phyloP scores from a whole-genome alignment of 1,284 basidiomycete genomes.

The Caloboletus inedulis region DNA sequence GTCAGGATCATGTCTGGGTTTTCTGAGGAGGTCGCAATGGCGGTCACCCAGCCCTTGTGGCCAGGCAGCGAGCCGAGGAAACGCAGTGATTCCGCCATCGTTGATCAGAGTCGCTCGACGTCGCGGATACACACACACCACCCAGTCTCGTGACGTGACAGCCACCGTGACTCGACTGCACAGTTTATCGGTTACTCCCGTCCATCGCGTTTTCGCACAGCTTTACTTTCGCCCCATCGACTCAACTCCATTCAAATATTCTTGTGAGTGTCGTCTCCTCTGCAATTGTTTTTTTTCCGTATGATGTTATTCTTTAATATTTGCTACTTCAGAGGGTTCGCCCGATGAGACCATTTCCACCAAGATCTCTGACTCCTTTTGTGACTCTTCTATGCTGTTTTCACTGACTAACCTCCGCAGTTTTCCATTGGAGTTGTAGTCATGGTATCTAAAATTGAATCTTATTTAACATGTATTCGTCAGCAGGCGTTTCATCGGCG shows the following conservation, averaged over 20 bases:
- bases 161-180: conserved; percentile 59
- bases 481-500: not conserved
- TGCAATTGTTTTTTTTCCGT: not conserved
- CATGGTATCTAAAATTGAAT: not conserved
- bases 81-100: conserved; percentile 84
- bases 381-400: not conserved
- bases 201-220: not conserved
- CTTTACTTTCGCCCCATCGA: too few species aligned
- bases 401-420: conserved; percentile 10
- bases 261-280: conserved; percentile 22
- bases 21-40: conserved; percentile 95
- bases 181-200: conserved; percentile 40
- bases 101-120: conserved; percentile 38
- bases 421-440: not conserved
- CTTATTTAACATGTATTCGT: not conserved
- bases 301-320: conserved; percentile 64
- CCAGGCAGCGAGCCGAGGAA: conserved; percentile 92
- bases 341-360: conserved; percentile 75
- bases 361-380: conserved; percentile 72
- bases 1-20: conserved; percentile 97
- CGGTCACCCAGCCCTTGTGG: conserved; percentile 96
- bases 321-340: conserved; percentile 81
- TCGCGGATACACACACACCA: conserved; percentile 23
- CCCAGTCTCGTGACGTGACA: conserved; percentile 44
- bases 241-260: not conserved